These are phyloP conservation scores for Naegleria gruberi DNA, from an alignment of 208 protist species.

Conservation along the genomic window DNA sequence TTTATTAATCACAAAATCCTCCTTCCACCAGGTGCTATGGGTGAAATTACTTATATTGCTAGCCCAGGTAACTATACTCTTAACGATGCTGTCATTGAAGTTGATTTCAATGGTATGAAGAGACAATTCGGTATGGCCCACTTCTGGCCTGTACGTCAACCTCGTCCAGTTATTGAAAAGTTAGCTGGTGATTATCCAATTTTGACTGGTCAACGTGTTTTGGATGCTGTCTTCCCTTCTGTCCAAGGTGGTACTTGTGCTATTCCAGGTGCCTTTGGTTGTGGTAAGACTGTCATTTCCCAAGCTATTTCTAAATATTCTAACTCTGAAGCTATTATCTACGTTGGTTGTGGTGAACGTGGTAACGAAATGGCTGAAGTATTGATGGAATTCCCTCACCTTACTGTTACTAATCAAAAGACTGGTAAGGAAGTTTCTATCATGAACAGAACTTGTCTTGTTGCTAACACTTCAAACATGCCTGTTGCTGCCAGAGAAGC, in stretches of 20 bases:
- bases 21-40: slow-evolving; percentile 80
- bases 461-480: slow-evolving; percentile 99
- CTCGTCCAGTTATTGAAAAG: slow-evolving; percentile 86
- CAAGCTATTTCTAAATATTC: slow-evolving; percentile 99
- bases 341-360: slow-evolving; percentile 99
- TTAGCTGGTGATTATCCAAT: slow-evolving; percentile 89
- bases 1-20: slow-evolving; percentile 96
- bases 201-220: slow-evolving; percentile 97
- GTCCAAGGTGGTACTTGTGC: slow-evolving; percentile 99
- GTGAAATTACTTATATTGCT: slow-evolving; percentile 83
- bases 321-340: slow-evolving; percentile 99
- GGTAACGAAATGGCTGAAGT: slow-evolving; percentile 99
- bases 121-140: slow-evolving; percentile 85
- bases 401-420: slow-evolving; percentile 75
- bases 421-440: slow-evolving; percentile 92
- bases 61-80: slow-evolving; percentile 83
- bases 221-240: slow-evolving; percentile 97
- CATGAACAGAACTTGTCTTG: slow-evolving; percentile 99
- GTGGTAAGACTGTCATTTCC: slow-evolving; percentile 99
- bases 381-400: slow-evolving; percentile 98
- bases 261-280: slow-evolving; percentile 99
- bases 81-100: slow-evolving; percentile 74
- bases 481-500: slow-evolving; percentile 99
- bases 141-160: slow-evolving; percentile 91
- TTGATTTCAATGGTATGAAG: slow-evolving; percentile 66